A percentile compares a stretch with the other conserved stretches of the same genome.
phyloP scores from a whole-genome alignment of 192 early-diverging fungal genomes.

The Backusella luteola region DNA sequence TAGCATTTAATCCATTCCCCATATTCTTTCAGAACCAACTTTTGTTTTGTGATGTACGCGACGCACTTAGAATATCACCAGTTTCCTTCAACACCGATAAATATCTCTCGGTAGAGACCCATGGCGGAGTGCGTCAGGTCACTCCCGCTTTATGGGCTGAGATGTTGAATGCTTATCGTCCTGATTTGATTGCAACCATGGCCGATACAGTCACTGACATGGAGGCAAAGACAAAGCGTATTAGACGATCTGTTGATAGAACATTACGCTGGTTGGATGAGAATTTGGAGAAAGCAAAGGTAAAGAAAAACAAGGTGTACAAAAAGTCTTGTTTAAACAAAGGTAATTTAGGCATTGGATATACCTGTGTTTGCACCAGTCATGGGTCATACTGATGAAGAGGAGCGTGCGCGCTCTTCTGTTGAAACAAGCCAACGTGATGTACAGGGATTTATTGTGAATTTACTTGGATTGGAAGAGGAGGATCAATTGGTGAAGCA shows the following conservation, averaged over 20 bases:
- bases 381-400: constrained; percentile 40
- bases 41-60: constrained; percentile 49
- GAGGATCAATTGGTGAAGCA: constrained; percentile 30
- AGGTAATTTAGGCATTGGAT: constrained; percentile 2
- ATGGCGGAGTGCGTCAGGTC: constrained; percentile 51
- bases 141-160: constrained; percentile 44
- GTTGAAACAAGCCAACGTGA: constrained; percentile 41
- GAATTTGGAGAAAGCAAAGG: constrained; percentile 34
- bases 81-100: constrained; percentile 49
- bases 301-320: constrained; percentile 10
- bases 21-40: constrained; percentile 21
- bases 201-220: constrained; percentile 43
- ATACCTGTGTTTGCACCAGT: constrained; percentile 51
- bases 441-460: constrained; percentile 53
- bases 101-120: constrained; percentile 45
- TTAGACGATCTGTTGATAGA: constrained; percentile 46
- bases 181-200: constrained; percentile 45
- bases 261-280: constrained; percentile 51
- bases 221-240: constrained; percentile 40
- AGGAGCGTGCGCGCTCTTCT: constrained; percentile 50
- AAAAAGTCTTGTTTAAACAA: not conserved
- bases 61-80: constrained; percentile 37
- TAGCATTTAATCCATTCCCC: not conserved
- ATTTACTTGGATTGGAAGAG: constrained; percentile 35
- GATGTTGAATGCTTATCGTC: constrained; percentile 41